Conservation (phyloP, 345 rosid species). For the Erucastrum elatum region DNA sequence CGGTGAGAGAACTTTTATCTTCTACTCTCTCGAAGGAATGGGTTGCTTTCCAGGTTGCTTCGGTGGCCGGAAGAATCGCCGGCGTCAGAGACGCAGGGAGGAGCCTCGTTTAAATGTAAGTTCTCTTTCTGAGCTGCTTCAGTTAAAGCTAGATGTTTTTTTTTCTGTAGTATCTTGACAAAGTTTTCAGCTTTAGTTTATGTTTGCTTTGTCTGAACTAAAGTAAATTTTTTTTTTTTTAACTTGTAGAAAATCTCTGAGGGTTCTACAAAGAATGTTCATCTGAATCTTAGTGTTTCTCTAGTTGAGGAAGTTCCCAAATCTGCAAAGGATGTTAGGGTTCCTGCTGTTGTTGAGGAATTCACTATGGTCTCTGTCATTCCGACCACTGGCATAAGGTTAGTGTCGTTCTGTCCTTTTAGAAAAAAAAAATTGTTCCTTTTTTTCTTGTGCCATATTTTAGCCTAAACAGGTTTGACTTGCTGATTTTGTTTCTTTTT, state of each 20-base stretch:
- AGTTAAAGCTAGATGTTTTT: background rate
- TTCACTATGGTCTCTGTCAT: slow-evolving; percentile 12
- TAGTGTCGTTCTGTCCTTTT: slow-evolving; percentile 21
- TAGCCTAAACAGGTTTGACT: background rate
- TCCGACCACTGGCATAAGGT: slow-evolving; percentile 43
- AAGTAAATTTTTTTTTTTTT: background rate
- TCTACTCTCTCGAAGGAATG: slow-evolving; percentile 45
- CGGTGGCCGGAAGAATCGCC: slow-evolving; percentile 70
- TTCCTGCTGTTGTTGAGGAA: background rate
- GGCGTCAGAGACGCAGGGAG: slow-evolving; percentile 48
- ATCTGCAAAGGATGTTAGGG: background rate
- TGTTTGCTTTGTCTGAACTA: background rate
- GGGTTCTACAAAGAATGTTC: slow-evolving; percentile 2
- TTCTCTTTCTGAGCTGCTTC: slow-evolving; percentile 4
- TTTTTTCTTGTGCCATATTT: no score
- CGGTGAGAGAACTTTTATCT: background rate
- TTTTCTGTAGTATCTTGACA: background rate
- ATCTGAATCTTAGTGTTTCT: slow-evolving; percentile 1
- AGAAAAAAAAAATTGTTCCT: no score
- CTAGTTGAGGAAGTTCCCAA: slow-evolving; percentile 8
- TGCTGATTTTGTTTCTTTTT: background rate
- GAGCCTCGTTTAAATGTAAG: slow-evolving; percentile 55
- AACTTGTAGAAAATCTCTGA: slow-evolving; percentile 32
- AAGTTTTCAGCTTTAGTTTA: background rate
- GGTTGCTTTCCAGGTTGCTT: slow-evolving; percentile 91